phyloP scores from a whole-genome alignment of 2,329 filamentous ascomycete species.

The Penicillium sp. region DNA sequence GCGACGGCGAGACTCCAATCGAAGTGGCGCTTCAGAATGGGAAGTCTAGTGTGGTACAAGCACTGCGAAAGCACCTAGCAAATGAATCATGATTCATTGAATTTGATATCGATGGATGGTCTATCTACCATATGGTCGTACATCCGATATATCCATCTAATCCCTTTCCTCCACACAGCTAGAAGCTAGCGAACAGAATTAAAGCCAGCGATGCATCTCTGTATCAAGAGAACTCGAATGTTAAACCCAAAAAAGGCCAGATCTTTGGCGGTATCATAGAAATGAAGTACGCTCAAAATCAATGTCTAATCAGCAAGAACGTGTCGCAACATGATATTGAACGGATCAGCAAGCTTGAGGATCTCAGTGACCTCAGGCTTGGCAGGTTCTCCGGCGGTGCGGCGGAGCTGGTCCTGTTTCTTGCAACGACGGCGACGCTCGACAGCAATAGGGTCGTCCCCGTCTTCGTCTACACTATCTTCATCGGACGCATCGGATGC shows the following conservation, averaged over 20 bases:
- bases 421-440: conserved; percentile 77
- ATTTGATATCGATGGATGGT: not conserved
- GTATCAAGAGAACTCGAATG: not conserved
- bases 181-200: not conserved
- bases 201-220: not conserved
- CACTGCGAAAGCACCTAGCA: not conserved
- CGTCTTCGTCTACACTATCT: conserved; percentile 73
- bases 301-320: conserved; percentile 71
- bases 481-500: conserved; percentile 65
- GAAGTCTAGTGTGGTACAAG: not conserved
- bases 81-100: not conserved
- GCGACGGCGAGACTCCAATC: conserved; percentile 2
- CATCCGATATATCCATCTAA: conserved; percentile 3
- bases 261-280: conserved; percentile 6
- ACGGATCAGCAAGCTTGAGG: conserved; percentile 75
- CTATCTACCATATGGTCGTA: not conserved
- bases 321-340: conserved; percentile 77
- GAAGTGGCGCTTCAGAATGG: conserved; percentile 1
- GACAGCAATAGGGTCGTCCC: conserved; percentile 78
- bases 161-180: not conserved
- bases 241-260: not conserved
- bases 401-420: conserved; percentile 76
- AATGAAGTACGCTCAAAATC: not conserved
- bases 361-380: conserved; percentile 82
- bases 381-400: conserved; percentile 78